These are phyloP conservation scores for Cornus suecica DNA, from an alignment of 148 eudicot genomes.

Conservation along the genomic window DNA sequence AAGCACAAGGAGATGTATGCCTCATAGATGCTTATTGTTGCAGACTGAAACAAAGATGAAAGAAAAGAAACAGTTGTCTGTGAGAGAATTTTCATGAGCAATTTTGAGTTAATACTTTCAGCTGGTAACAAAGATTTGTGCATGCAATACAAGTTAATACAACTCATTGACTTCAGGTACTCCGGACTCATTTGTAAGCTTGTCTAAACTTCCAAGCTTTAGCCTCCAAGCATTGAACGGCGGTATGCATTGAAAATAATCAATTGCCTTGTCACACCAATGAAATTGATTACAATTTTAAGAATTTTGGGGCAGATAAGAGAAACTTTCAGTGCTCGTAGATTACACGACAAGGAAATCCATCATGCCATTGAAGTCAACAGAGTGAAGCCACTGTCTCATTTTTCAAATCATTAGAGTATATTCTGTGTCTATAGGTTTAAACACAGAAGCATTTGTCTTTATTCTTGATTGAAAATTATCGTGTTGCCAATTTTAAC, in stretches of 20 bases:
- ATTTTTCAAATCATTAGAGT: not conserved
- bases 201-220: not conserved
- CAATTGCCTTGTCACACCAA: not conserved
- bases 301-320: not conserved
- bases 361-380: not conserved
- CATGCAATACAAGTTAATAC: not conserved
- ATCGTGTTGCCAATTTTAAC: not conserved
- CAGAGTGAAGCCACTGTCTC: not conserved
- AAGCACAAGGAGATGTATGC: not conserved
- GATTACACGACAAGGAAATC: not conserved
- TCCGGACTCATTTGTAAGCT: not conserved
- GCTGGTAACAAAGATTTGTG: not conserved
- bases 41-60: not conserved
- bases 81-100: not conserved
- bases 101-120: not conserved
- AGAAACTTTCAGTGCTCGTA: not conserved
- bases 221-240: not conserved
- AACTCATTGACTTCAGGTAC: not conserved
- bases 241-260: not conserved
- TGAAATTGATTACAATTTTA: not conserved
- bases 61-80: not conserved
- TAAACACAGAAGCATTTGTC: not conserved
- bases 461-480: not conserved
- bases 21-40: not conserved
- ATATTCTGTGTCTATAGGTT: not conserved